Evolutionary conservation across 176 grass and related monocot genomes (phyloP), one percentile per base, ranked within the genome.

Genomic region (Cocos nucifera): DNA sequence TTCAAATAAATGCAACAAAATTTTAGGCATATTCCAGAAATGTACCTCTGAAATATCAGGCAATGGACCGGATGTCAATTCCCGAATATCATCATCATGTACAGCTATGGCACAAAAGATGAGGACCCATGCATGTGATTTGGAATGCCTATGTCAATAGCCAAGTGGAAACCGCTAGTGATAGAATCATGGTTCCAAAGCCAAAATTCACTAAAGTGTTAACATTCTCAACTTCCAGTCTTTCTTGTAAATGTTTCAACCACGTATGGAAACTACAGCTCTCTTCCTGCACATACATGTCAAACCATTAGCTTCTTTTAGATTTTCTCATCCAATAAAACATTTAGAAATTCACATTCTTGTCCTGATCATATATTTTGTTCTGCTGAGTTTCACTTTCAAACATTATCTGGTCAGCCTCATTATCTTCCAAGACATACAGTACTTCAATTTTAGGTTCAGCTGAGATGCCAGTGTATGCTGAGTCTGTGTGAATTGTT

Each of bases 401-500:
- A 67, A 77, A 67, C 28, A 80, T 57, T 72, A 25, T 59, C 67
- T 16, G 50, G 20, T 62, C 67, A 60, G 59, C 54, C 20, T 44
- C 64, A 54, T 21, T 62, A 70, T 86, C 70, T 76, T 56, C 21
- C 0, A 24, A 24, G 50, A 57, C 52, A 7, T 58, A 19, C 50
- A 49, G 18, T 59, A 21, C 56, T 76, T 79, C 76, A 64, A 9
- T 61, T 18, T 76, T 62, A 67, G 67, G 51, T 61, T 63, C 66
- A 71, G 61, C 56, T 59, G 69, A 65, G 61, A 98, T 80, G 9
- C 84, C 84, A 49, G 69, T 76, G 61, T 98, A 98, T 24, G 82
- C 81, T 19, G 84, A 82, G 61, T 92, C 82, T n/a, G 75, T 98
- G 59, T 87, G 93, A 50, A 98, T 66, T 73, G 81, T 92, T 61